phyloP scores from a whole-genome alignment of 2,329 filamentous ascomycete genomes.

The Elsinoe australis region DNA sequence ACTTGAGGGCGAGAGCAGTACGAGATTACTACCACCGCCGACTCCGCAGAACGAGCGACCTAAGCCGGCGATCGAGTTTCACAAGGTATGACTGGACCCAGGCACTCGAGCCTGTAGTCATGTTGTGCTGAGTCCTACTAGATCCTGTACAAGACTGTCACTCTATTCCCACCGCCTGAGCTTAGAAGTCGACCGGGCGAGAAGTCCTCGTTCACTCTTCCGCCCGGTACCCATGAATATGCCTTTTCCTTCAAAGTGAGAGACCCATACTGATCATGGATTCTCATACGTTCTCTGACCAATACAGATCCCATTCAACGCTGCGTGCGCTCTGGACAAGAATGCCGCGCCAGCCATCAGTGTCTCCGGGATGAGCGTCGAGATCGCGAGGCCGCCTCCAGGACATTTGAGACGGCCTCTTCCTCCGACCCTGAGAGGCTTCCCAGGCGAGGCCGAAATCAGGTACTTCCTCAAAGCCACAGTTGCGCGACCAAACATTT shows the following conservation, averaged over 20 bases:
- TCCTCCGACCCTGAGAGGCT: slow-evolving; percentile 81
- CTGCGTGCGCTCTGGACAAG: slow-evolving; percentile 50
- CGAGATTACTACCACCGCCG: slow-evolving; percentile 50
- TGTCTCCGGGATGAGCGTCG: slow-evolving; percentile 36
- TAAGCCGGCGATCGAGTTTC: slow-evolving; percentile 43
- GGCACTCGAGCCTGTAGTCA: no score
- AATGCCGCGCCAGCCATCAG: slow-evolving; percentile 38
- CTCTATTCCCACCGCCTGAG: slow-evolving; percentile 59
- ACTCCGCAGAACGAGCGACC: slow-evolving; percentile 37
- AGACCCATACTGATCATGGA: not conserved
- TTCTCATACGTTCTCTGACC: not conserved
- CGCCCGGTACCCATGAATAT: slow-evolving; percentile 65
- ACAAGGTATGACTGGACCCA: slow-evolving; percentile 46
- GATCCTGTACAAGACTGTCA: slow-evolving; percentile 65
- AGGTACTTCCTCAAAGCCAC: slow-evolving; percentile 95
- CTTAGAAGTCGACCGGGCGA: slow-evolving; percentile 31
- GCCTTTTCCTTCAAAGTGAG: slow-evolving; percentile 70
- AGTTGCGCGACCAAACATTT: slow-evolving; percentile 75
- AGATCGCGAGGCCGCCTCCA: slow-evolving; percentile 40
- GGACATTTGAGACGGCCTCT: slow-evolving; percentile 76
- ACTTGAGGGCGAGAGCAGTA: slow-evolving; percentile 71
- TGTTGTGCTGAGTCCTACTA: slow-evolving; percentile 33
- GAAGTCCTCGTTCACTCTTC: slow-evolving; percentile 50
- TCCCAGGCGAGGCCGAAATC: slow-evolving; percentile 80
- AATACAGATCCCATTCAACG: slow-evolving; percentile 56